Conservation (phyloP, 768 basidiomycete genomes). For the Panaeolus papilionaceus region DNA sequence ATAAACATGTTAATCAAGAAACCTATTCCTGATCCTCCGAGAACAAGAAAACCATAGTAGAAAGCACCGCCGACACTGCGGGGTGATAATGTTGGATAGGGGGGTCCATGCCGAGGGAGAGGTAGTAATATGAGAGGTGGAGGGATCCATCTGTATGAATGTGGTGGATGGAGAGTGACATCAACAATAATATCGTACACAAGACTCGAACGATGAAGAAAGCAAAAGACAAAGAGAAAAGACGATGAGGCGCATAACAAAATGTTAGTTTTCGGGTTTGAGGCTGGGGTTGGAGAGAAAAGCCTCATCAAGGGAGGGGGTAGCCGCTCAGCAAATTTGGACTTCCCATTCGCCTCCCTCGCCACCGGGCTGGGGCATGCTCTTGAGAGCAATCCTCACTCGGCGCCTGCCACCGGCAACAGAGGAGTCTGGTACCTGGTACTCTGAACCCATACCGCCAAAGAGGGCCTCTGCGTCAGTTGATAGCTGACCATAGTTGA, state of each 20-base stretch:
- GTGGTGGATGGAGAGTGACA: slow-evolving; percentile 4
- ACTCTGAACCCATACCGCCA: slow-evolving; percentile 40
- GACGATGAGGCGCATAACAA: slow-evolving; percentile 1
- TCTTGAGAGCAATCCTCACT: slow-evolving; percentile 72
- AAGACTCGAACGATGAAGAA: slow-evolving; percentile 13
- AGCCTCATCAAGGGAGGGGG: slow-evolving; percentile 2
- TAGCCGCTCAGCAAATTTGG: slow-evolving; percentile 59
- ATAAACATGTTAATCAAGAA: slow-evolving; percentile 14
- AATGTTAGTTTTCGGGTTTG: slow-evolving; percentile 12
- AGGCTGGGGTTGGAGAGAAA: background rate
- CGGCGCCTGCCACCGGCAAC: slow-evolving; percentile 50
- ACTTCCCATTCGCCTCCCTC: slow-evolving; percentile 85
- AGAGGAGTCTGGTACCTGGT: slow-evolving; percentile 38
- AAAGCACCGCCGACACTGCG: background rate
- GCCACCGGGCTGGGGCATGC: slow-evolving; percentile 62
- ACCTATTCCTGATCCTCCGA: slow-evolving; percentile 14
- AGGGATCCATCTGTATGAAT: background rate
- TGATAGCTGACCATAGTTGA: slow-evolving; percentile 39
- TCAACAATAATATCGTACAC: slow-evolving; percentile 4
- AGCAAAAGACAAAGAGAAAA: slow-evolving; percentile 9
- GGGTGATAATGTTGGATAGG: slow-evolving; percentile 18
- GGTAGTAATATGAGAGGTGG: background rate
- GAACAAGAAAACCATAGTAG: slow-evolving; percentile 11
- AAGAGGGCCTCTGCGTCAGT: slow-evolving; percentile 21
- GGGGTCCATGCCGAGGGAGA: background rate